Evolutionary conservation across 441 rosid genomes (phyloP).

Genomic region (Corymbia citriodora): DNA sequence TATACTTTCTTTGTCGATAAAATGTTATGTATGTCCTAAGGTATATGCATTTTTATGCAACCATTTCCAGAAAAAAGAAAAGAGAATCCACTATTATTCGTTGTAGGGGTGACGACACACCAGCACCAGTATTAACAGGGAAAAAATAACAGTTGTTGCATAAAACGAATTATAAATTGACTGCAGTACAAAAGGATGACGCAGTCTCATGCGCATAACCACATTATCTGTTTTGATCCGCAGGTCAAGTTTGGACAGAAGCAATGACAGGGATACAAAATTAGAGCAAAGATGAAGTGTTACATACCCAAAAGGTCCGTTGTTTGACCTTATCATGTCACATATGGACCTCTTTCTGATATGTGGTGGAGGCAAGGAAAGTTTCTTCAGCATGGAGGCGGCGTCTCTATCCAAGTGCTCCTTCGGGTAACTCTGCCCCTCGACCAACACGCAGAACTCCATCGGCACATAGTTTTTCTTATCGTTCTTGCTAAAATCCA

Average conservation of each 20-base stretch:
- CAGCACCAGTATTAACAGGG: too few species aligned
- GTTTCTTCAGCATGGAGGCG: constrained; percentile 28
- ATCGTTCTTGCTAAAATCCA: constrained; percentile 53
- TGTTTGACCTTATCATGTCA: constrained; percentile 29
- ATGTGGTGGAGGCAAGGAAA: constrained; percentile 44
- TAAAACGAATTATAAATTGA: background rate
- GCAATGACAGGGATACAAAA: background rate
- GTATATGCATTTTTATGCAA: too few species aligned
- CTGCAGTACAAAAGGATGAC: background rate
- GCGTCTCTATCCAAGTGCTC: constrained; percentile 39
- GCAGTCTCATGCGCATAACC: background rate
- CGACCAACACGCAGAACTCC: constrained; percentile 68
- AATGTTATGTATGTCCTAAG: too few species aligned
- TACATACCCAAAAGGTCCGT: constrained; percentile 73
- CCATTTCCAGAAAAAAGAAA: too few species aligned
- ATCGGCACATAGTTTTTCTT: constrained; percentile 50
- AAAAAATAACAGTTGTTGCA: too few species aligned
- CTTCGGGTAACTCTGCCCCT: constrained; percentile 70
- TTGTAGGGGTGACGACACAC: too few species aligned
- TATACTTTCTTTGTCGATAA: too few species aligned
- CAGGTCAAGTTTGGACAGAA: background rate
- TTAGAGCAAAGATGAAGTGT: background rate
- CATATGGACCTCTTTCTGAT: constrained; percentile 36
- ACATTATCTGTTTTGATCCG: background rate
- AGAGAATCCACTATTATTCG: too few species aligned